Conservation (phyloP, 352 stramenopile species). For the Pythium pectinolyticum region DNA sequence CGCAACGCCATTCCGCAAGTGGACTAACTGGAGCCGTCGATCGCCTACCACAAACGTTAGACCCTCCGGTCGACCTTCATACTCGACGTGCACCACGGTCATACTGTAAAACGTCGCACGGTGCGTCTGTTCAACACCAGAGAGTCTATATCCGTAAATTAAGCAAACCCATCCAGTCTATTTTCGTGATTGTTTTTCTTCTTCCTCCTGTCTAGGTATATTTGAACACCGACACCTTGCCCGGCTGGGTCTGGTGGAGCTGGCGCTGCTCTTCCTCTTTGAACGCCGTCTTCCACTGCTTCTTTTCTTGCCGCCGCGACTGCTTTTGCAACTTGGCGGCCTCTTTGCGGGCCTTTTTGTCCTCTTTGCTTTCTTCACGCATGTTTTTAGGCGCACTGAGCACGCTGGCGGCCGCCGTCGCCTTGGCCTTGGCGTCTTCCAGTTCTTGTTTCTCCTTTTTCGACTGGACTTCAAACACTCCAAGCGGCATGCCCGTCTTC, state of each 20-base stretch:
- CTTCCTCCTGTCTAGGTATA: slow-evolving; percentile 47
- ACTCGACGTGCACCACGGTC: slow-evolving; percentile 13
- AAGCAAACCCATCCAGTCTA: background rate
- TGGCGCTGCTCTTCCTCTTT: slow-evolving; percentile 90
- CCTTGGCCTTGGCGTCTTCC: slow-evolving; percentile 12
- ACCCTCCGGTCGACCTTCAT: slow-evolving; percentile 13
- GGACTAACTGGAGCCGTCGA: slow-evolving; percentile 10
- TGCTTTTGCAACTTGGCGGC: slow-evolving; percentile 91
- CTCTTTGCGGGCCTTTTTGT: slow-evolving; percentile 93
- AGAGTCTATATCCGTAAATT: background rate
- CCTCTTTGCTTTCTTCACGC: slow-evolving; percentile 86
- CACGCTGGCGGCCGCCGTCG: background rate
- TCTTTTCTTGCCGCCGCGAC: slow-evolving; percentile 92
- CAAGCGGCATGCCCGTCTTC: slow-evolving; percentile 95
- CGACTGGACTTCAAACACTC: slow-evolving; percentile 71
- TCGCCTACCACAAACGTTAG: slow-evolving; percentile 21
- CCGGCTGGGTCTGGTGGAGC: slow-evolving; percentile 52
- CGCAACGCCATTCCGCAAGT: slow-evolving; percentile 17
- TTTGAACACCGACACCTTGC: slow-evolving; percentile 75
- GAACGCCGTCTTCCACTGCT: slow-evolving; percentile 92
- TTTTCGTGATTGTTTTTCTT: background rate
- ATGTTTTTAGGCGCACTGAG: slow-evolving; percentile 38
- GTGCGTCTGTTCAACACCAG: background rate
- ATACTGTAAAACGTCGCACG: too few species aligned
- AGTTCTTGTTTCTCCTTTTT: slow-evolving; percentile 28